Evolutionary conservation across 192 early-diverging fungal species (phyloP), one percentile per base, ranked within the genome.

Genomic region (Coemansia sp.): DNA sequence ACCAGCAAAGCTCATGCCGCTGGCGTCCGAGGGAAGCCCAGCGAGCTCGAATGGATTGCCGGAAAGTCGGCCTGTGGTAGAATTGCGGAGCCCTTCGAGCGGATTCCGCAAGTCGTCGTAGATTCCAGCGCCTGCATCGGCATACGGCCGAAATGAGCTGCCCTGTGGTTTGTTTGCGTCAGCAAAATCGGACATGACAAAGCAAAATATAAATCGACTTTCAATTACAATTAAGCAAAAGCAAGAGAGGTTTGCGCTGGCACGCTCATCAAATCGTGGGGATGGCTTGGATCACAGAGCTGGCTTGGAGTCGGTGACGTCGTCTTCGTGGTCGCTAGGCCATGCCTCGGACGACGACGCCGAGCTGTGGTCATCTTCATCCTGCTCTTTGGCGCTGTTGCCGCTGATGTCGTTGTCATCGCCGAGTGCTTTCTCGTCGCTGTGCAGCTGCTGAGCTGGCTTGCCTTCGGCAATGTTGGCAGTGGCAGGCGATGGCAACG

Each of bases 71-170:
- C 48, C 26, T 1, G 10, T 60, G 46, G 38, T 60, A 3, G 26
- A 8, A 37, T 57, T 60, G 35, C 76, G 76, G 2, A 79, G 43
- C 1, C 57, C 52, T 35, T 62, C 67, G 15, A 73, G 62, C 34
- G 76, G 76, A 58, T 69, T 55, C 56, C 56, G 63, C 52, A 79
- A 32, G 8, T 79, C 76, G 18, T 69, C 65, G 58, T 65, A 62
- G 15, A 54, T 44, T 38, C 68, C 60, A 17, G 52, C 53, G 32
- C 34, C n/a, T 7, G 48, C 22, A 15, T 78, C 75, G 21, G 69
- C 76, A 53, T 79, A 79, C 8, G 76, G 76, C 32, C 76, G 62
- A 61, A 60, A 79, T 21, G 63, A 63, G 38, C 58, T 72, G 41
- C 61, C 63, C 8, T 53, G 44, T 14, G 56, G 14, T 36, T 57